phyloP scores from a whole-genome alignment of 768 basidiomycete species.

The Mycena alexandri region DNA sequence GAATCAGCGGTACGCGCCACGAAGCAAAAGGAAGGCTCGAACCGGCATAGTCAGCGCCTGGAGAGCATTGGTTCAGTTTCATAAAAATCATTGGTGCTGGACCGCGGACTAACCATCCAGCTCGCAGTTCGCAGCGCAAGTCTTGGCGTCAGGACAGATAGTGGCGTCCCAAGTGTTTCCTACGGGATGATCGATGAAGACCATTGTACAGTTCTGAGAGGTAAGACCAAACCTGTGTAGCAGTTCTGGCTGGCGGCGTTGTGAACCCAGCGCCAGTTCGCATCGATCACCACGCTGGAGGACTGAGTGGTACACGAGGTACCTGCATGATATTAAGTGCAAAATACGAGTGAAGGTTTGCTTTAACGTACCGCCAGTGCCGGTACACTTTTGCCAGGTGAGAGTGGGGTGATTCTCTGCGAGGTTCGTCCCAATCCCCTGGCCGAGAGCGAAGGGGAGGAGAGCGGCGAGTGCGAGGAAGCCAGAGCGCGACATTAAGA shows the following conservation, averaged over 20 bases:
- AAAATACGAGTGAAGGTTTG: too few relatives aligned
- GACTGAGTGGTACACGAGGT: too few relatives aligned
- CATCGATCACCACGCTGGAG: too few relatives aligned
- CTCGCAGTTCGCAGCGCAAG: conserved; percentile 61
- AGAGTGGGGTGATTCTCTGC: too few relatives aligned
- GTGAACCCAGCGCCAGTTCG: too few relatives aligned
- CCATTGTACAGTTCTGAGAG: conserved; percentile 45
- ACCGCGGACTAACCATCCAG: conserved; percentile 45
- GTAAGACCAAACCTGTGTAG: conserved; percentile 51
- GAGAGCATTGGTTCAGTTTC: not conserved
- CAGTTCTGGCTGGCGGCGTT: too few relatives aligned
- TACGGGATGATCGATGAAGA: conserved; percentile 49
- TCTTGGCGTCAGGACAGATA: too few relatives aligned
- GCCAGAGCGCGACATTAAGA: conserved; percentile 18
- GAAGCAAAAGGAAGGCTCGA: not conserved
- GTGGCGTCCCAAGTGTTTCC: too few relatives aligned
- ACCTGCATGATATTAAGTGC: too few relatives aligned
- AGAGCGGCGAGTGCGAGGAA: conserved; percentile 36
- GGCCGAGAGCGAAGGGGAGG: conserved; percentile 53
- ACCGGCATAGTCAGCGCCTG: conserved; percentile 55
- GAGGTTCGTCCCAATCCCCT: conserved; percentile 59
- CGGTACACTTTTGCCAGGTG: too few relatives aligned
- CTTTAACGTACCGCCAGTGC: too few relatives aligned
- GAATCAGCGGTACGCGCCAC: not conserved
- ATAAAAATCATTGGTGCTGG: not conserved